Percentiles rank a stretch among this genome's conserved stretches.
phyloP scores from a whole-genome alignment of 495 filamentous ascomycete genomes.

The Rostrohypoxylon terebratum region DNA sequence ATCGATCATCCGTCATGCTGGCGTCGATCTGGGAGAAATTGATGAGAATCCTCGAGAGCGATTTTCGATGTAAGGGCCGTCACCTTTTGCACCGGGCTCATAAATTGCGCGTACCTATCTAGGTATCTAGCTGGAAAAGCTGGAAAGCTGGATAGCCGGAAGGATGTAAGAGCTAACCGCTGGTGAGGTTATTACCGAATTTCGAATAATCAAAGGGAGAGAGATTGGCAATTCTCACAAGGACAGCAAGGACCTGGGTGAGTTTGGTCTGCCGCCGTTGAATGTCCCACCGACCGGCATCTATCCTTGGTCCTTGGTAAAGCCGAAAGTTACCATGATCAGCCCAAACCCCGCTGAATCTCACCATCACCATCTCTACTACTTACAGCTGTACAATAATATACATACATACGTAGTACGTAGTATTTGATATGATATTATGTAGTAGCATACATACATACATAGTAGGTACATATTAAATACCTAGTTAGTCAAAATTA shows the following conservation, averaged over 20 bases:
- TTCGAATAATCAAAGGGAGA: constrained; percentile 35
- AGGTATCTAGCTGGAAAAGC: background rate
- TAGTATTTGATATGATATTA: background rate
- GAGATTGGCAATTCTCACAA: constrained; percentile 17
- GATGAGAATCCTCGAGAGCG: constrained; percentile 2
- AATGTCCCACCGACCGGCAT: constrained; percentile 39
- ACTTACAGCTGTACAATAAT: constrained; percentile 3
- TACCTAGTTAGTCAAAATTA: background rate
- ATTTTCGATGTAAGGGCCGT: constrained; percentile 35
- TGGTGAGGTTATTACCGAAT: constrained; percentile 31
- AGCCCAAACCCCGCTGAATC: constrained; percentile 44
- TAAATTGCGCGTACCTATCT: background rate
- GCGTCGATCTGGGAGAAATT: constrained; percentile 39
- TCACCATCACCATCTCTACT: constrained; percentile 26
- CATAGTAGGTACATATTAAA: constrained; percentile 17
- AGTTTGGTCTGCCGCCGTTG: constrained; percentile 42
- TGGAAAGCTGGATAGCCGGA: background rate
- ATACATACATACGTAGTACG: too few relatives aligned
- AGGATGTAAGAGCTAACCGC: constrained; percentile 12
- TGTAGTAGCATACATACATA: constrained; percentile 5
- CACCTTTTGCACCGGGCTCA: constrained; percentile 19
- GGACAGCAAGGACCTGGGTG: constrained; percentile 17
- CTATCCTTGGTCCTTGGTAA: constrained; percentile 42
- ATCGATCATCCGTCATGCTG: constrained; percentile 44
- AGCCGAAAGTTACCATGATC: constrained; percentile 41